Evolutionary conservation across 2,329 filamentous ascomycete species (phyloP), one percentile per base, ranked within the genome.

Genomic region (Rachicladosporium sp.): DNA sequence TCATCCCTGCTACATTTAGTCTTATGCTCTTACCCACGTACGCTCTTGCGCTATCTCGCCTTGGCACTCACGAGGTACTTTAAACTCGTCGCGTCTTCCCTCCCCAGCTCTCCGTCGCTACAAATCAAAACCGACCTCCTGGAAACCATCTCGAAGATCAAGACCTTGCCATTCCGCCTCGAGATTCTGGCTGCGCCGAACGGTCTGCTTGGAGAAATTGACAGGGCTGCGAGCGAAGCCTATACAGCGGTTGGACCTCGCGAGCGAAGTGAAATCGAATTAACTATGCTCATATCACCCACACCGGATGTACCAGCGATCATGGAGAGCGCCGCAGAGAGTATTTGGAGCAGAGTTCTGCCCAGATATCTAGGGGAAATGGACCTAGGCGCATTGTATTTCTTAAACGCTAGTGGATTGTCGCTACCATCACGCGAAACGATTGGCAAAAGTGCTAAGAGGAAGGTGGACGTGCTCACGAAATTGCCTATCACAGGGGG

Each of bases 11-110:
- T 64, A 19, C 52, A 59, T 44, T 66, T 93, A 10, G 56, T 91
- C 12, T 71, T 93, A 23, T 82, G 78, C 51, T 87, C 82, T 23
- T 77, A 81, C 38, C 80, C 80, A 8, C 75, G 86, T 9, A 75
- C 76, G 12, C 80, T 89, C 46, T 67, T 93, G 13, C 75, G 76
- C 19, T 76, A 81, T 23, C 68, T 78, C 35, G 82, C 76, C 56
- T 76, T 76, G 31, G 74, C 78, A 23, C 66, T 87, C 42, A 36
- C 33, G 6, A 47, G 52, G n/a, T 50, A 50, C 21, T 41, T 55
- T 21, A 45, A 51, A 34, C 38, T 46, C 32, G 41, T 47, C 27
- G 35, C 44, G 27, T 34, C 41, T 6, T 43, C 41, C 11, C 39
- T 50, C 8, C 46, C 42, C 30, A 21, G 7, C 32, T 19, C 49